Percentiles rank a stretch among this genome's conserved stretches.
Evolutionary conservation across 2,329 filamentous ascomycete species (phyloP).

Genomic region (Cladosporium halotolerans): DNA sequence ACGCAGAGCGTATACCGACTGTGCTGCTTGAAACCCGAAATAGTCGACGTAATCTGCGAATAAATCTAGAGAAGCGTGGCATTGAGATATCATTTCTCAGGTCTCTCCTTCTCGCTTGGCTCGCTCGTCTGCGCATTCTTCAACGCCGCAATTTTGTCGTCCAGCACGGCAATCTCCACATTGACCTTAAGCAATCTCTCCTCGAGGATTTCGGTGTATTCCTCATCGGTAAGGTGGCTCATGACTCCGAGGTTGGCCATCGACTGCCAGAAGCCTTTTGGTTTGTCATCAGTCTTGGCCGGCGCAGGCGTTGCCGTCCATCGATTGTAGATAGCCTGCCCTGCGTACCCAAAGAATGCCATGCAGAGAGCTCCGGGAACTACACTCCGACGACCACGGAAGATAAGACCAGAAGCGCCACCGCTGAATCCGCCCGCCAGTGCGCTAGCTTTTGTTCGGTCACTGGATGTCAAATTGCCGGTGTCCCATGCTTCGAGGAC

Average conservation of each 20-base stretch:
- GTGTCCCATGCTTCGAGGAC: constrained; percentile 32
- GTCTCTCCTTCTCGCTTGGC: constrained; percentile 6
- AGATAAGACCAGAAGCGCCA: constrained; percentile 46
- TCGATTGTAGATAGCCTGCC: constrained; percentile 51
- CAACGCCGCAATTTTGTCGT: constrained; percentile 62
- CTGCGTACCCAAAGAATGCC: constrained; percentile 50
- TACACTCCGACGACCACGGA: constrained; percentile 50
- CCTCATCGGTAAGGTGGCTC: constrained; percentile 61
- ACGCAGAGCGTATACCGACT: too few species aligned
- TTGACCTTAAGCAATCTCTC: constrained; percentile 68
- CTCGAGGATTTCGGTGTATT: constrained; percentile 64
- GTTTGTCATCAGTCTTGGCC: constrained; percentile 31
- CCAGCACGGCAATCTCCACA: constrained; percentile 69
- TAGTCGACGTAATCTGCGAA: too few species aligned
- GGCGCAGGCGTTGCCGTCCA: constrained; percentile 34
- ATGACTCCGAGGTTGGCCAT: constrained; percentile 56
- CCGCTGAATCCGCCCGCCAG: constrained; percentile 65
- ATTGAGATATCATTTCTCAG: constrained; percentile 1
- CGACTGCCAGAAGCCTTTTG: constrained; percentile 39
- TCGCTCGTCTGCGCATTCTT: constrained; percentile 20
- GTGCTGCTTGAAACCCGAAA: too few species aligned
- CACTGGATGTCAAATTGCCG: constrained; percentile 27
- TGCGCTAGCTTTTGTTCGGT: constrained; percentile 62
- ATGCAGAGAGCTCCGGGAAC: constrained; percentile 56
- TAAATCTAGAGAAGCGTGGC: too few species aligned